These are phyloP conservation scores for Anthracocystis panici-leucophaei DNA, from an alignment of 1,284 basidiomycete genomes.

Conservation along the genomic window DNA sequence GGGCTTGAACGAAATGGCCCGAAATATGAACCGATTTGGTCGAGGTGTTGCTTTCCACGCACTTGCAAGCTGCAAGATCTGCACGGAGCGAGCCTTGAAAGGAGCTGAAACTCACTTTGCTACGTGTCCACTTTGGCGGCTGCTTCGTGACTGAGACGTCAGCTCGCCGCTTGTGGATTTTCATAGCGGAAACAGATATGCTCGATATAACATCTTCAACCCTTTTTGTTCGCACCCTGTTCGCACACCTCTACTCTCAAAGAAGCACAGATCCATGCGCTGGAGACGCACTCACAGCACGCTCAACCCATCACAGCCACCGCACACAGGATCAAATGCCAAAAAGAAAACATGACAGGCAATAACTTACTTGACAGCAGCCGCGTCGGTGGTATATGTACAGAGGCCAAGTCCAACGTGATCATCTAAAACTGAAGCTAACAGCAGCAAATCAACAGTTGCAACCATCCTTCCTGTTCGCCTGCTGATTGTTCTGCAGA, in stretches of 20 bases:
- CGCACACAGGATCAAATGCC: neutral
- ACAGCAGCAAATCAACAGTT: slow-evolving; percentile 44
- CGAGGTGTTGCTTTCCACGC: slow-evolving; percentile 22
- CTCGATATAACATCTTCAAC: neutral
- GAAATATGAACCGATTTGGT: no score
- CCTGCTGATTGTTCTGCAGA: slow-evolving; percentile 42
- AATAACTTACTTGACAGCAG: neutral
- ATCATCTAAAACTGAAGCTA: neutral
- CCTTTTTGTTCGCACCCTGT: neutral
- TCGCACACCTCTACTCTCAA: neutral
- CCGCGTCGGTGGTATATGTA: slow-evolving; percentile 32
- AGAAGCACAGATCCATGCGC: neutral
- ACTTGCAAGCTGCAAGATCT: slow-evolving; percentile 31
- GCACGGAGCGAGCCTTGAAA: slow-evolving; percentile 13
- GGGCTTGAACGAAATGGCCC: no score
- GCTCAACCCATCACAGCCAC: neutral
- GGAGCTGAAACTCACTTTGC: neutral
- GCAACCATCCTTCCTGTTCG: slow-evolving; percentile 53
- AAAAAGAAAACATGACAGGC: slow-evolving; percentile 4
- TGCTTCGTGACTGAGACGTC: slow-evolving; percentile 13
- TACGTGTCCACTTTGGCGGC: slow-evolving; percentile 32
- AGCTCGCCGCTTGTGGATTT: no score
- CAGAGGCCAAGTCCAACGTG: slow-evolving; percentile 8
- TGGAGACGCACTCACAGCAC: neutral
- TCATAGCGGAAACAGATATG: neutral